Base-by-base conservation (phyloP, 495 filamentous ascomycete species). In the Trichoderma parareesei region DNA sequence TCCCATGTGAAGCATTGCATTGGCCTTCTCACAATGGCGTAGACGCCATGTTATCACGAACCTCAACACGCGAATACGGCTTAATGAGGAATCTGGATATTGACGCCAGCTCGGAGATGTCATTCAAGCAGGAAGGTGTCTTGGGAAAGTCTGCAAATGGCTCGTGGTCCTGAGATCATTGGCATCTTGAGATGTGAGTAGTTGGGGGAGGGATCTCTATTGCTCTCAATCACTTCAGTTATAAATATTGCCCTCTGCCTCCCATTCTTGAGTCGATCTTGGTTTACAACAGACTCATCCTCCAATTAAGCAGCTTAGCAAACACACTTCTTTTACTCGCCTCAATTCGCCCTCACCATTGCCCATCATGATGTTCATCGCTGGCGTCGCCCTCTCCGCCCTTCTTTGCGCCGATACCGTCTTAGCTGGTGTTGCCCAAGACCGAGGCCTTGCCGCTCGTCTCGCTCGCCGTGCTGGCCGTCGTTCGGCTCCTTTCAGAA, bases 401-500 rank as follows among this genome's bases (percentile, higher is more conserved):
- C 62, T 63, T 48, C 40, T 63, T 4, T 63, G 62, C 33, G 62
- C 62, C n/a, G 62, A 63, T 14, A 37, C 46, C 9, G 62, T 18
- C 6, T 10, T 63, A 35, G 62, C 41, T 27, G 62, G 41, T 1
- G 42, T 63, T 33, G 41, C 38, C 3, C 14, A 38, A 4, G 20
- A 63, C n/a, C 62, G 40, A 3, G 41, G 62, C 42, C 40, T 38
- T 2, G 62, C 62, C 27, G 16, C 37, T 37, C 62, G 62, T 13
- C 41, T 46, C 9, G 62, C 62, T 48, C 62, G 62, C 3, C 62
- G 62, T 18, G 41, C 33, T 38, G 62, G 41, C 27, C 62, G 62
- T 20, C 62, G 62, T 3, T 57, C 53, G 16, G 53, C 53, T 4
- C 53, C 53, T 3, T 35, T 11, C 7, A 37, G 20, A 10, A 57